A percentile compares a stretch with the other conserved stretches of the same genome.
Evolutionary conservation across 345 rosid species (phyloP).

Genomic region (Linum usitatissimum): DNA sequence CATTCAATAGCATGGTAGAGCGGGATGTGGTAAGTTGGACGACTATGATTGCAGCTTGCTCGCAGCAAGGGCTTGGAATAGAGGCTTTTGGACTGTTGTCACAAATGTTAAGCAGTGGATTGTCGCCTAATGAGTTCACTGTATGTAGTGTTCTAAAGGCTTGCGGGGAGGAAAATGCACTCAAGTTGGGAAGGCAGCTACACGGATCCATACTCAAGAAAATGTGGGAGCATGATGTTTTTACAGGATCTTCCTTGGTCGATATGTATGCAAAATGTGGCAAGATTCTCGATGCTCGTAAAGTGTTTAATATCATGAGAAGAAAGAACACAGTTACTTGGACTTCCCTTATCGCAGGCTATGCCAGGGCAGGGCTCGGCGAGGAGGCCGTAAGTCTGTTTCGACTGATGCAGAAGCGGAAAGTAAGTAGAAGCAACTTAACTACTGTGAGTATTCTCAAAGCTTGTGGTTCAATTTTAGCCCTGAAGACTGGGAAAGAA

Average conservation of each 20-base stretch:
- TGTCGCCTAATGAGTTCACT: conserved; percentile 69
- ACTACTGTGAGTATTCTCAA: conserved; percentile 68
- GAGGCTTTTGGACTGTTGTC: conserved; percentile 51
- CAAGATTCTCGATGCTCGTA: conserved; percentile 50
- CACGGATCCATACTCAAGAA: conserved; percentile 57
- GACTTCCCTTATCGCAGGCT: conserved; percentile 87
- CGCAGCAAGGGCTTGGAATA: conserved; percentile 47
- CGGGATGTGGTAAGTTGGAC: conserved; percentile 84
- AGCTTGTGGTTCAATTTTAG: conserved; percentile 66
- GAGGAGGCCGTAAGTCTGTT: conserved; percentile 69
- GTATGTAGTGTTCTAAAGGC: conserved; percentile 57
- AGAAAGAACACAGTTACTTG: conserved; percentile 66
- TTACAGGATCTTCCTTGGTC: conserved; percentile 56
- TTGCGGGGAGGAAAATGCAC: conserved; percentile 51
- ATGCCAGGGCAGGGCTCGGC: conserved; percentile 66
- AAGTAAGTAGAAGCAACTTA: conserved; percentile 46
- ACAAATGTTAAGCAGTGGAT: conserved; percentile 46
- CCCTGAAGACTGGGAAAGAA: conserved; percentile 48
- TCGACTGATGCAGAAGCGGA: conserved; percentile 58
- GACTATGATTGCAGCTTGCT: conserved; percentile 65
- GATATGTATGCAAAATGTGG: conserved; percentile 90
- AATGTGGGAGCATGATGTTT: conserved; percentile 50
- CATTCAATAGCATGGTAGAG: conserved; percentile 45
- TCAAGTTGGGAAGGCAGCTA: conserved; percentile 54
- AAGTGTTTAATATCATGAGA: conserved; percentile 55